These are phyloP conservation scores for Wickerhamomyces bisporus DNA, from an alignment of 805 yeast genomes.

Conservation along the genomic window DNA sequence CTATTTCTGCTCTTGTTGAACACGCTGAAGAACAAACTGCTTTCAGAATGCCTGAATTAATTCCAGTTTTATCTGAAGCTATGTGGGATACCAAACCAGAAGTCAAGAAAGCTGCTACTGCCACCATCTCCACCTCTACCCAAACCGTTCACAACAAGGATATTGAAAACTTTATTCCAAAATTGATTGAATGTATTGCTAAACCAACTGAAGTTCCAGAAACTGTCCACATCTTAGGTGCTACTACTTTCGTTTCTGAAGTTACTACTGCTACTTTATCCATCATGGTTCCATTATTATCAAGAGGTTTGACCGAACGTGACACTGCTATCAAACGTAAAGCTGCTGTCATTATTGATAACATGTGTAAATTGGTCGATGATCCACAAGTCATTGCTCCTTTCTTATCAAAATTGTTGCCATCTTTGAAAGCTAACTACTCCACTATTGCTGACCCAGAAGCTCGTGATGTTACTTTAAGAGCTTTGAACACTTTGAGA, in stretches of 20 bases:
- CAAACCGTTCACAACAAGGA: conserved; percentile 99
- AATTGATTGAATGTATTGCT: conserved; percentile 94
- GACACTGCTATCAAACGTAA: conserved; percentile 99
- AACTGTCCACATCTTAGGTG: conserved; percentile 98
- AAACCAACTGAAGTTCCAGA: conserved; percentile 97
- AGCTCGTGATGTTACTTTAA: conserved; percentile 96
- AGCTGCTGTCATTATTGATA: conserved; percentile 98
- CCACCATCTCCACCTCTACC: conserved; percentile 93
- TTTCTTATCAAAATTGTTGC: conserved; percentile 91
- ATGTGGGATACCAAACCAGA: conserved; percentile 99
- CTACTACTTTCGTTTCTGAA: conserved; percentile 98
- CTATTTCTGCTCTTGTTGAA: conserved; percentile 84
- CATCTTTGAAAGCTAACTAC: conserved; percentile 92
- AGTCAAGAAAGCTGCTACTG: conserved; percentile 94
- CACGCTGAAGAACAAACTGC: conserved; percentile 95
- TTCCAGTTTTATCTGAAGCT: conserved; percentile 97
- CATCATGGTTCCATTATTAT: conserved; percentile 97
- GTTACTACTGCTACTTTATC: conserved; percentile 99
- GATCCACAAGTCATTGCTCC: conserved; percentile 99
- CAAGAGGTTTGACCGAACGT: conserved; percentile 99
- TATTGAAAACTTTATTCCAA: conserved; percentile 98
- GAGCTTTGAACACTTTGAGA: conserved; percentile 95
- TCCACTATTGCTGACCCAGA: conserved; percentile 99
- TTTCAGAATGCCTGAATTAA: conserved; percentile 98
- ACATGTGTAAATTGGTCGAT: conserved; percentile 99